Evolutionary conservation across 805 yeast species (phyloP).

Genomic region (Wickerhamomyces ciferrii): DNA sequence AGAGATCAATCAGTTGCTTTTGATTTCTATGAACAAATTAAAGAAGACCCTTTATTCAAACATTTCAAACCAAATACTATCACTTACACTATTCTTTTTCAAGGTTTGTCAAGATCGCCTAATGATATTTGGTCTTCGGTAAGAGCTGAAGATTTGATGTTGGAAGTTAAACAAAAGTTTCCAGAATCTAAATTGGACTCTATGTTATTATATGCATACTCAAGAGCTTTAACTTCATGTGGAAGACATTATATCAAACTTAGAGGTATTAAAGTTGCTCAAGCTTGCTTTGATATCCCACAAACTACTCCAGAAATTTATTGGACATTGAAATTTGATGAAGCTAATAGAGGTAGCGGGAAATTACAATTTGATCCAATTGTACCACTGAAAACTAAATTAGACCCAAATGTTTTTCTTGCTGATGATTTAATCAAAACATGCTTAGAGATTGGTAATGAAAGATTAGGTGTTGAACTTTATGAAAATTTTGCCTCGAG

Average conservation of each 20-base stretch:
- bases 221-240: constrained; percentile 11
- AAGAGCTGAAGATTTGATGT: constrained; percentile 8
- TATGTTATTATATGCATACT: constrained; percentile 13
- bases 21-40: constrained; percentile 29
- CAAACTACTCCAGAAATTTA: background rate
- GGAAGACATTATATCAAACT: constrained; percentile 8
- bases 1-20: constrained; percentile 31
- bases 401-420: constrained; percentile 12
- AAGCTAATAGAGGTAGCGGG: background rate
- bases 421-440: constrained; percentile 16
- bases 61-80: constrained; percentile 25
- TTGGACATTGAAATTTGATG: background rate
- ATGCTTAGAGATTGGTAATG: constrained; percentile 12
- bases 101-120: constrained; percentile 12
- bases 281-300: constrained; percentile 12
- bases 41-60: constrained; percentile 12
- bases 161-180: constrained; percentile 6
- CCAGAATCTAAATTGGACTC: constrained; percentile 11
- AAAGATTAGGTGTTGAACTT: constrained; percentile 6
- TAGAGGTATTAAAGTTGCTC: constrained; percentile 14
- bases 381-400: constrained; percentile 8
- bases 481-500: constrained; percentile 7
- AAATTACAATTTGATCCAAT: constrained; percentile 1
- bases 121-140: constrained; percentile 4
- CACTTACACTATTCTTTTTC: constrained; percentile 25